Evolutionary conservation across 768 basidiomycete genomes (phyloP), one percentile per base, ranked within the genome.

Genomic region (Mycena rosella): DNA sequence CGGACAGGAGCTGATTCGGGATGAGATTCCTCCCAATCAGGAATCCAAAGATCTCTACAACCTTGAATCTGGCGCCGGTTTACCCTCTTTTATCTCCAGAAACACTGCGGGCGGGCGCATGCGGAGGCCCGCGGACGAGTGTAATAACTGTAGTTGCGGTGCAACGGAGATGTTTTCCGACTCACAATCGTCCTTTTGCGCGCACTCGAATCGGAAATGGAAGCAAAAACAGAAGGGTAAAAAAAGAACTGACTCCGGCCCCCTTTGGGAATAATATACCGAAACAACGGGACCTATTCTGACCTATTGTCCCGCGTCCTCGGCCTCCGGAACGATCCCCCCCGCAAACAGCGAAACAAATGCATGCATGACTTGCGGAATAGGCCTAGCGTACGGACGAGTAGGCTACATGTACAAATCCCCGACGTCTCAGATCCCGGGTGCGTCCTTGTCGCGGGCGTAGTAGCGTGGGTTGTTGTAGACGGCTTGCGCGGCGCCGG

Each of bases 401-500:
- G 40, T 30, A 15, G 5, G 36, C 14, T 36, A 40, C 13, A 20
- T 57, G 55, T 57, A 57, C 4, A 5, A 57, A 22, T 29, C 34
- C 32, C 34, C 53, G 34, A 24, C 22, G 34, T 36, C 36, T 54
- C 34, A 54, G 34, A 54, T 9, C 9, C 52, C 52, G 11, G 20
- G 32, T 3, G n/a, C 34, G 22, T 61, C 61, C 11, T 60, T 40
- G 38, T 40, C 38, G 7, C 38, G 51, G 10, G 53, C 24, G 58
- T 78, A 88, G 80, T 94, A 94, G 75, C 89, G 87, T 38, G 90
- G 81, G 69, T 91, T 91, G 83, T 93, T 87, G 87, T 96, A 98
- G 15, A 93, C 89, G 76, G 90, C 90, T 84, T 96, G 91, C n/a
- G n/a, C n/a, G n/a, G n/a, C n/a, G 59, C 95, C 95, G 69, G 86